phyloP scores from a whole-genome alignment of 768 basidiomycete species.

The Boletus patriciae region DNA sequence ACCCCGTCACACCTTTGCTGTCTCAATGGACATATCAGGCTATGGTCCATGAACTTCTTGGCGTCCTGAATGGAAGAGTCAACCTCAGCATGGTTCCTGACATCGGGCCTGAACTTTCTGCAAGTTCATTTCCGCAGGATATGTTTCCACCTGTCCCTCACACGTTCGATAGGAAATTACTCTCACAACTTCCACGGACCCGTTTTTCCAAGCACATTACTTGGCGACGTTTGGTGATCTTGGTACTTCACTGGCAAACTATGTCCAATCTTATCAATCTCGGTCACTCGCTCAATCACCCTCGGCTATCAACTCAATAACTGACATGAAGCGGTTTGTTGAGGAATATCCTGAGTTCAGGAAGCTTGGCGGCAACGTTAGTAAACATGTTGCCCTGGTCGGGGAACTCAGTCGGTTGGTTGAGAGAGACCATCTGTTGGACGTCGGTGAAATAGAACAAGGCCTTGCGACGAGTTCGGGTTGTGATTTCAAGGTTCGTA shows the following conservation, averaged over 20 bases:
- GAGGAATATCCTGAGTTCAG: conserved; percentile 98
- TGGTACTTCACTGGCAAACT: conserved; percentile 85
- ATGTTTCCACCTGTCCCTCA: conserved; percentile 9
- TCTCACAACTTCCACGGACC: conserved; percentile 84
- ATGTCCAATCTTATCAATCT: conserved; percentile 91
- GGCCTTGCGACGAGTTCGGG: conserved; percentile 91
- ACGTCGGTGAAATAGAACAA: conserved; percentile 94
- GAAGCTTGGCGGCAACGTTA: conserved; percentile 96
- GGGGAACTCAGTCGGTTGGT: conserved; percentile 94
- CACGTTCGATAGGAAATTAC: conserved; percentile 75
- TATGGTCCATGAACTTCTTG: conserved; percentile 96
- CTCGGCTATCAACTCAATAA: conserved; percentile 85
- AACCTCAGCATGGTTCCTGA: conserved; percentile 82
- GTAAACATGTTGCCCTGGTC: conserved; percentile 96
- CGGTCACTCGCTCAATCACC: conserved; percentile 75
- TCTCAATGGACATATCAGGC: conserved; percentile 99
- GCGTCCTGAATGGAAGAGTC: conserved; percentile 93
- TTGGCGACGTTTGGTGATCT: conserved; percentile 96
- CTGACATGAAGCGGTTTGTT: conserved; percentile 96
- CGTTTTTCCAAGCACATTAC: conserved; percentile 90
- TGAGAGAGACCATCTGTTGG: conserved; percentile 79
- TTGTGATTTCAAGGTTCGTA: conserved; percentile 77
- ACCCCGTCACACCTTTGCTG: conserved; percentile 93
- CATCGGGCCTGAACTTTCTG: conserved; percentile 81
- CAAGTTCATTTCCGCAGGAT: conserved; percentile 36